phyloP scores from a whole-genome alignment of 2,329 filamentous ascomycete species.

The Phialemonium atrogriseum region DNA sequence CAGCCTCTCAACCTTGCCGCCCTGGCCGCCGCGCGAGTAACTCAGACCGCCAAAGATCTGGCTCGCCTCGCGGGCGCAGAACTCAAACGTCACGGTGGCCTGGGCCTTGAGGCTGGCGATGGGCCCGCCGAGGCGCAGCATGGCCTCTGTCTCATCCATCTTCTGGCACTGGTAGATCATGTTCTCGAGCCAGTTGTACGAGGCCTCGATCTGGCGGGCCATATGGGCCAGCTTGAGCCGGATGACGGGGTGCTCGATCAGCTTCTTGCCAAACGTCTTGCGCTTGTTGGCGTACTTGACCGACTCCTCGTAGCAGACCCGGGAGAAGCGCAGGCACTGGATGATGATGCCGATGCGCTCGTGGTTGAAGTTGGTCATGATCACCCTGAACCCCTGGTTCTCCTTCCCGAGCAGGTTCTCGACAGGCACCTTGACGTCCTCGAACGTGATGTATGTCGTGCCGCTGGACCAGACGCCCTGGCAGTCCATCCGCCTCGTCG shows the following conservation, averaged over 20 bases:
- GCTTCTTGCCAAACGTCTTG: slow-evolving; percentile 89
- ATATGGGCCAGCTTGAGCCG: slow-evolving; percentile 97
- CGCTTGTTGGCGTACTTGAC: slow-evolving; percentile 98
- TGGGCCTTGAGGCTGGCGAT: slow-evolving; percentile 94
- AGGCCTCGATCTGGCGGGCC: slow-evolving; percentile 94
- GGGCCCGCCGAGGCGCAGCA: slow-evolving; percentile 88
- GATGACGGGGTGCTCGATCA: slow-evolving; percentile 95
- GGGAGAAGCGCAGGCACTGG: slow-evolving; percentile 89
- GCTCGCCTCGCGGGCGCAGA: slow-evolving; percentile 89
- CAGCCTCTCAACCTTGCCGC: slow-evolving; percentile 87
- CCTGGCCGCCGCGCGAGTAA: slow-evolving; percentile 89
- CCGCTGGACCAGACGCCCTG: slow-evolving; percentile 94
- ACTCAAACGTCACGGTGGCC: slow-evolving; percentile 89
- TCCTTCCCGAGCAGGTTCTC: slow-evolving; percentile 97
- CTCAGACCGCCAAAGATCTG: slow-evolving; percentile 96
- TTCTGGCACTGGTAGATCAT: slow-evolving; percentile 85
- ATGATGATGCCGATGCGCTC: slow-evolving; percentile 98
- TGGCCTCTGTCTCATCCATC: slow-evolving; percentile 92
- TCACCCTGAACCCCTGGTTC: slow-evolving; percentile 96
- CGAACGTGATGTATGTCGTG: slow-evolving; percentile 95
- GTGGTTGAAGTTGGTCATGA: slow-evolving; percentile 99
- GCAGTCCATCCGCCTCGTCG: slow-evolving; percentile 94
- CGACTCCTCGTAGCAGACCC: slow-evolving; percentile 94
- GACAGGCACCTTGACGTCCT: slow-evolving; percentile 99
- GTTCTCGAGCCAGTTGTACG: slow-evolving; percentile 95